Conservation (phyloP, 306 rosid species). For the Sindora glabra region DNA sequence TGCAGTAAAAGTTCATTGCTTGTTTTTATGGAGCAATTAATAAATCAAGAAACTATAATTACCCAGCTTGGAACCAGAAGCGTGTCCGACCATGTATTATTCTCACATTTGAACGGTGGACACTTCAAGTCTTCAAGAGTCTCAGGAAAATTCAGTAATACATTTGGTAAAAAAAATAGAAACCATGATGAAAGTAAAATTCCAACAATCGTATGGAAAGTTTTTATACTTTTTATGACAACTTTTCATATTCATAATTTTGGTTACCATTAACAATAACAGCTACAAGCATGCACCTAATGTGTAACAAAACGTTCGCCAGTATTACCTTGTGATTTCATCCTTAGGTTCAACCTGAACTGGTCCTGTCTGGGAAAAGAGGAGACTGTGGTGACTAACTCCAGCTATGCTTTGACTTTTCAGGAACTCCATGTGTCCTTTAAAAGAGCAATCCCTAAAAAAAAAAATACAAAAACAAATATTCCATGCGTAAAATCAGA, state of each 20-base stretch:
- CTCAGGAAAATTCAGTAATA: background rate
- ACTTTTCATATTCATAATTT: too few species aligned
- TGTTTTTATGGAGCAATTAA: constrained; percentile 2
- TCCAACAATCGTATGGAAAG: background rate
- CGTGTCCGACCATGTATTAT: background rate
- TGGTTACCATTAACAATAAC: too few species aligned
- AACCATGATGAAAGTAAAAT: background rate
- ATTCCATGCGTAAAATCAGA: background rate
- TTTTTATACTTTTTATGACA: background rate
- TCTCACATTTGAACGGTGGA: background rate
- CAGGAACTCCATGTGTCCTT: constrained; percentile 56
- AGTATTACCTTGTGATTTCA: constrained; percentile 49
- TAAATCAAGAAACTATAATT: background rate
- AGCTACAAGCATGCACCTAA: background rate
- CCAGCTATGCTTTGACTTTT: constrained; percentile 78
- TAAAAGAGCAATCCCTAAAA: constrained; percentile 51
- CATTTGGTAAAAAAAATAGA: background rate
- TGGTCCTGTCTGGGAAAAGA: constrained; percentile 76
- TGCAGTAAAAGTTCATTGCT: constrained; percentile 13
- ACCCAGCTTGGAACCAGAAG: background rate
- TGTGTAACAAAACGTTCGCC: too few species aligned
- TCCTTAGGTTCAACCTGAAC: constrained; percentile 41
- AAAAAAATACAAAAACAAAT: constrained; percentile 7
- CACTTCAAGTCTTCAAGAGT: background rate
- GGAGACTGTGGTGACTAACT: constrained; percentile 89